Percentiles rank a stretch among this genome's conserved stretches.
These are phyloP conservation scores for Russula compacta DNA, from an alignment of 768 basidiomycete genomes.

Conservation along the genomic window DNA sequence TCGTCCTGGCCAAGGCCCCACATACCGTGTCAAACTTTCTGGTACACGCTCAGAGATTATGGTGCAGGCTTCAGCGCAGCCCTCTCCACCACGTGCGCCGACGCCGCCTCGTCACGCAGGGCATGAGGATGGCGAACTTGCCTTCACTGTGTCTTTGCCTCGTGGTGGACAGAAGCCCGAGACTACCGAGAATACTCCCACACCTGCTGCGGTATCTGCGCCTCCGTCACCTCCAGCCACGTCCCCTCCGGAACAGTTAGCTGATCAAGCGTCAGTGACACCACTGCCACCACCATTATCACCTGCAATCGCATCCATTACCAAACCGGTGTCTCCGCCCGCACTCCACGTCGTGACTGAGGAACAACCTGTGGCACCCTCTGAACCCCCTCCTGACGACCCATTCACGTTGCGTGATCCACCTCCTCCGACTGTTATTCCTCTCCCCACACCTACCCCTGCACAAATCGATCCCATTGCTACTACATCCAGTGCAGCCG, in stretches of 20 bases:
- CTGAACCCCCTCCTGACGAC: constrained; percentile 41
- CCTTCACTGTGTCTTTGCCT: constrained; percentile 7
- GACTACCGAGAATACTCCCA: neutral
- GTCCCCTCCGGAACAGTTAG: neutral
- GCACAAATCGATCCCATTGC: constrained; percentile 7
- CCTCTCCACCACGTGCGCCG: constrained; percentile 3
- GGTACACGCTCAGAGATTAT: constrained; percentile 34
- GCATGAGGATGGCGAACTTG: neutral
- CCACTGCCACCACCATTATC: neutral
- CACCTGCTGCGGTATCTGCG: neutral
- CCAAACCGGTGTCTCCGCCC: neutral
- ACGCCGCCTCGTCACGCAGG: neutral
- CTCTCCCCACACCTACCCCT: constrained; percentile 22
- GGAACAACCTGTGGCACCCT: constrained; percentile 24
- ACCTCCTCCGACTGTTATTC: constrained; percentile 33
- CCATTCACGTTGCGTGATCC: constrained; percentile 50
- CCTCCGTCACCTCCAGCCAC: neutral
- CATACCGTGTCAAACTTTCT: constrained; percentile 56
- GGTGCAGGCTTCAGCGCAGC: constrained; percentile 32
- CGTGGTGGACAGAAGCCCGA: neutral
- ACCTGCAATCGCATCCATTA: neutral
- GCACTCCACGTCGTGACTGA: constrained; percentile 11
- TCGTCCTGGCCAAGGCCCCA: constrained; percentile 44
- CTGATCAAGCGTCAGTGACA: neutral
- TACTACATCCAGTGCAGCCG: neutral